Base-by-base conservation (phyloP, 2,329 filamentous ascomycete genomes). In the Penicillium sp. region DNA sequence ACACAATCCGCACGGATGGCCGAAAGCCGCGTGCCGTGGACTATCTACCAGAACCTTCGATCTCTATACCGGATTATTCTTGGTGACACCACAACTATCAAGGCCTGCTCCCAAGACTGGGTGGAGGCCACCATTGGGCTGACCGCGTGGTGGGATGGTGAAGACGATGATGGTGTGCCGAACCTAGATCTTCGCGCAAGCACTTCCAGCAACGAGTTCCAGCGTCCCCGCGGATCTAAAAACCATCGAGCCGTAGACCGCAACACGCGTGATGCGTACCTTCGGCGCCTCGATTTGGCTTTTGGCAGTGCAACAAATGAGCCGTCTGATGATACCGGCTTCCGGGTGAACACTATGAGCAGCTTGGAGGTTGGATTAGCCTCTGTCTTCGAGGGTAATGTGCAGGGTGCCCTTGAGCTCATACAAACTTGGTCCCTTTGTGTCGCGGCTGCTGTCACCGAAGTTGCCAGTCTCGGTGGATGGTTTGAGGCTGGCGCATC, bases 141-240 rank as follows among this genome's bases (percentile, higher is more conserved):
- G 49, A 87, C 93, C 31, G 87, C 90, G 6, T 98, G 93, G 93
- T 96, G 93, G 92, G 89, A 96, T 69, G 91, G 95, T 59, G 84
- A 85, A n/a, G 84, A 86, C 58, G 82, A 87, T 10, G 78, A 80
- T 14, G 76, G 79, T 1, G 63, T 75, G 27, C 62, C 72, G 1
- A 68, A 73, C 37, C 55, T 66, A 26, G 58, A 59, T 37, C 58
- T 65, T 22, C 60, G 58, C 31, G 58, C 65, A n/a, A 68, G 64
- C 52, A 63, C 60, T 27, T 58, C 56, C 44, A 65, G 60, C 44
- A 45, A 59, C n/a, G 61, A 64, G 52, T 65, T 68, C 58, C 50
- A 61, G 37, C 68, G 66, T 48, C 64, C 66, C 9, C 66, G 59
- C 29, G 62, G 65, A 31, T 58, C 63, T 31, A 75, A 75, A 53